Evolutionary conservation across 768 basidiomycete genomes (phyloP).

Genomic region (Phlebiopsis flavidoalba): DNA sequence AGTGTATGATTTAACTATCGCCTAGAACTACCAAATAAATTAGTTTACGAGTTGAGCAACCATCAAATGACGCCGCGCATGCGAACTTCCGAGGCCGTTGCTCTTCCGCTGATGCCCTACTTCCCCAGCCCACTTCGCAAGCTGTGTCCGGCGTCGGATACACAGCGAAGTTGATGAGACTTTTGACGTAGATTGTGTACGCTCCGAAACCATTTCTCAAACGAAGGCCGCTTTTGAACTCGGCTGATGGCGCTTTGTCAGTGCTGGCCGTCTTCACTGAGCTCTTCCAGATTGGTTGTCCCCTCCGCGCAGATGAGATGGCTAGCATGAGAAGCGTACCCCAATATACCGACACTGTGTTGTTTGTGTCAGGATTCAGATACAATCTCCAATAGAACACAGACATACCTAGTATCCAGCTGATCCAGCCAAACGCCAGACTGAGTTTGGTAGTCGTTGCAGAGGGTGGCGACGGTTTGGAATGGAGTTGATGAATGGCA

Average conservation of each 20-base stretch:
- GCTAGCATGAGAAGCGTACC: slow-evolving; percentile 1
- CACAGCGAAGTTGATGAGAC: no score
- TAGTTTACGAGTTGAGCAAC: no score
- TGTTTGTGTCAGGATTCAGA: neutral
- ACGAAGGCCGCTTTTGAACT: neutral
- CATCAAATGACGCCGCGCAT: no score
- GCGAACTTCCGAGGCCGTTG: no score
- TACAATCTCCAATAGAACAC: neutral
- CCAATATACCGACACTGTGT: slow-evolving; percentile 2
- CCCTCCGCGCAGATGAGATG: neutral
- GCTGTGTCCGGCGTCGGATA: no score
- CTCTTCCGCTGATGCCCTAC: no score
- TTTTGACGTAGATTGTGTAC: no score
- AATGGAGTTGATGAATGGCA: slow-evolving; percentile 8
- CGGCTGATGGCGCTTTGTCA: neutral
- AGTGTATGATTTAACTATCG: no score
- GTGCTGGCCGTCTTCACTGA: neutral
- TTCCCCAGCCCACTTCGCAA: no score
- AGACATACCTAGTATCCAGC: neutral
- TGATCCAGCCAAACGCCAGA: neutral
- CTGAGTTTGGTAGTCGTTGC: neutral
- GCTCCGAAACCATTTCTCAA: no score
- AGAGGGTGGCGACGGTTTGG: neutral
- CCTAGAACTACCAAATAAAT: no score
- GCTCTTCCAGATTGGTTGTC: slow-evolving; percentile 5